phyloP scores from a whole-genome alignment of 306 rosid genomes.

The Vicia faba region DNA sequence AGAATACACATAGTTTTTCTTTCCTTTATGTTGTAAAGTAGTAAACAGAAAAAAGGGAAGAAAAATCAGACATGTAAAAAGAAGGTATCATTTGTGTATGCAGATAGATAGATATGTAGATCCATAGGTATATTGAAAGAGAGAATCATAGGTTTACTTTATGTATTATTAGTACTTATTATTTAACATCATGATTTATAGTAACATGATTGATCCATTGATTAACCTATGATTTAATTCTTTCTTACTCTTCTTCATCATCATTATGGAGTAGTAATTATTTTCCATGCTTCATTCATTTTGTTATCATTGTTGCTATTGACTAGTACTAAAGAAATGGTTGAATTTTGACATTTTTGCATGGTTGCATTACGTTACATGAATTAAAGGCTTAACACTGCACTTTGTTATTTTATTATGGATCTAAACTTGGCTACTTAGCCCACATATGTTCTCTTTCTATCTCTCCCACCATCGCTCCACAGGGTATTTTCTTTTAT shows the following conservation, averaged over 20 bases:
- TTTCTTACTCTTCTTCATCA: constrained; percentile 1
- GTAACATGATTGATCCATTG: constrained; percentile 70
- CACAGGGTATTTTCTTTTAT: too few relatives aligned
- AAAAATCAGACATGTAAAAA: constrained; percentile 53
- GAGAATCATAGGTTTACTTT: constrained; percentile 11
- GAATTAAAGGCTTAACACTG: neutral
- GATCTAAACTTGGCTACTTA: too few relatives aligned
- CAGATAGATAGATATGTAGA: constrained; percentile 16
- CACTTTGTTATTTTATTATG: too few relatives aligned
- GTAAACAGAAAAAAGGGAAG: constrained; percentile 44
- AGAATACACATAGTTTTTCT: constrained; percentile 40
- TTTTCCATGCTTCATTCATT: constrained; percentile 18
- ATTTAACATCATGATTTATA: constrained; percentile 49
- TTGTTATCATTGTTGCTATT: constrained; percentile 39
- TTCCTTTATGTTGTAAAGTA: constrained; percentile 60
- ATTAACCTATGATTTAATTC: constrained; percentile 44
- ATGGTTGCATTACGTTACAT: constrained; percentile 43
- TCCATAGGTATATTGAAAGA: constrained; percentile 35
- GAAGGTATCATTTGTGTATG: constrained; percentile 56
- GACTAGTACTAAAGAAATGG: constrained; percentile 26
- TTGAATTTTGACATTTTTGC: constrained; percentile 62
- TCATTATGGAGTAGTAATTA: neutral
- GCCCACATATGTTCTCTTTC: too few relatives aligned
- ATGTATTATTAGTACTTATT: constrained; percentile 27
- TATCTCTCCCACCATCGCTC: too few relatives aligned